Evolutionary conservation across 2,329 filamentous ascomycete species (phyloP).

Genomic region (Cytospora piceicola): DNA sequence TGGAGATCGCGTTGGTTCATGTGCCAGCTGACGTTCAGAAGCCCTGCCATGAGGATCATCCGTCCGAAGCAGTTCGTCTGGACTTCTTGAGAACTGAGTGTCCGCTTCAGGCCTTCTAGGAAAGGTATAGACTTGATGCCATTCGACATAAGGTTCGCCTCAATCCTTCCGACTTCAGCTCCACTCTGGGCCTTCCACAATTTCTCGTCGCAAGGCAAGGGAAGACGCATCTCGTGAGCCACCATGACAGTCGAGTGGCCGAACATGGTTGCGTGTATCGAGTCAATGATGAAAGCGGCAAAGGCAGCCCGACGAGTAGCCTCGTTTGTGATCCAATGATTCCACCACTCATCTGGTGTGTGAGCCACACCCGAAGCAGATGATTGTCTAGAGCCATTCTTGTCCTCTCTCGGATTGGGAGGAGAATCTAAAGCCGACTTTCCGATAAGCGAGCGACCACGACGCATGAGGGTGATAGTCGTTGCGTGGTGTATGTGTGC

Average conservation of each 20-base stretch:
- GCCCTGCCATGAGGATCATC: constrained; percentile 89
- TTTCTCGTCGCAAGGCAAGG: constrained; percentile 88
- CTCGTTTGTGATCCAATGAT: constrained; percentile 93
- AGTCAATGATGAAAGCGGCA: constrained; percentile 92
- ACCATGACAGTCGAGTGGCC: constrained; percentile 97
- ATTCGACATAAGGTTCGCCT: constrained; percentile 77
- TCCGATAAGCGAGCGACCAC: constrained; percentile 88
- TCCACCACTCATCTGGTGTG: constrained; percentile 89
- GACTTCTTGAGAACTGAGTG: constrained; percentile 81
- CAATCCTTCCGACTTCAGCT: constrained; percentile 81
- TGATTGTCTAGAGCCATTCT: constrained; percentile 61
- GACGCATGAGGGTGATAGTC: constrained; percentile 91
- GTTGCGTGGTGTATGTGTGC: constrained; percentile 97
- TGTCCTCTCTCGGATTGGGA: constrained; percentile 69
- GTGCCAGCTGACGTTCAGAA: constrained; percentile 94
- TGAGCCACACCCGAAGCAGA: constrained; percentile 65
- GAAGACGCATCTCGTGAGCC: constrained; percentile 89
- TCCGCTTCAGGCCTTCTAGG: constrained; percentile 87
- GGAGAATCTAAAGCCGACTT: constrained; percentile 84
- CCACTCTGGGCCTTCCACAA: constrained; percentile 91
- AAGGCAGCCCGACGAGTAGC: constrained; percentile 89
- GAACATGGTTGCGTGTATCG: constrained; percentile 96
- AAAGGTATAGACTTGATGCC: constrained; percentile 86
- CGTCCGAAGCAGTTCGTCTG: constrained; percentile 92
- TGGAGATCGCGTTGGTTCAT: constrained; percentile 96